These are phyloP conservation scores for Solanum lycopersicoides DNA, from an alignment of 257 asterid species.

Conservation along the genomic window DNA sequence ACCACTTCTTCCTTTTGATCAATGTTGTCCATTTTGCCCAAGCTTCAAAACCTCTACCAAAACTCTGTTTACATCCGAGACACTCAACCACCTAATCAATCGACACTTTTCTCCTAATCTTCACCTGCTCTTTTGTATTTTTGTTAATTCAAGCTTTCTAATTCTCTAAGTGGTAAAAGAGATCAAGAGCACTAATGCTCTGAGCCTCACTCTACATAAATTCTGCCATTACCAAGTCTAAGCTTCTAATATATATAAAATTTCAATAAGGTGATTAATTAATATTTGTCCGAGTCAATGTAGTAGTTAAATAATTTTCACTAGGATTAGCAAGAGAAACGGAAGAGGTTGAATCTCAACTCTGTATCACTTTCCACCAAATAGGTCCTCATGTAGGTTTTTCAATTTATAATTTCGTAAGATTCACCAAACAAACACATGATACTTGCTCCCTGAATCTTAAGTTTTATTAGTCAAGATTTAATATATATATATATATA, in stretches of 20 bases:
- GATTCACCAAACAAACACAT: slow-evolving; percentile 23
- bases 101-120: slow-evolving; percentile 47
- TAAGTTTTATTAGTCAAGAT: neutral
- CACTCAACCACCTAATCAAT: slow-evolving; percentile 64
- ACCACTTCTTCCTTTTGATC: neutral
- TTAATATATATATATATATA: neutral
- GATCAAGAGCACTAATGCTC: slow-evolving; percentile 37
- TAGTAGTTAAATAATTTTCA: slow-evolving; percentile 26
- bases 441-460: slow-evolving; percentile 29
- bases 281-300: slow-evolving; percentile 13
- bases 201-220: slow-evolving; percentile 50
- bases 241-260: slow-evolving; percentile 29
- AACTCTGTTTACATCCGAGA: slow-evolving; percentile 18
- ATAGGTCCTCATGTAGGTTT: slow-evolving; percentile 26
- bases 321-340: slow-evolving; percentile 26
- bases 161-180: slow-evolving; percentile 50
- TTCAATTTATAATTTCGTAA: slow-evolving; percentile 33
- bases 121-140: slow-evolving; percentile 24
- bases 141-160: slow-evolving; percentile 22
- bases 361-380: slow-evolving; percentile 38
- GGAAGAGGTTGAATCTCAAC: slow-evolving; percentile 67
- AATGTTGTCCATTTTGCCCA: slow-evolving; percentile 48
- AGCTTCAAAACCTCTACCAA: slow-evolving; percentile 25
- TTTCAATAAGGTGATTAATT: slow-evolving; percentile 47
- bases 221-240: slow-evolving; percentile 41